Evolutionary conservation across 257 asterid genomes (phyloP).

Genomic region (Datura wrightii): DNA sequence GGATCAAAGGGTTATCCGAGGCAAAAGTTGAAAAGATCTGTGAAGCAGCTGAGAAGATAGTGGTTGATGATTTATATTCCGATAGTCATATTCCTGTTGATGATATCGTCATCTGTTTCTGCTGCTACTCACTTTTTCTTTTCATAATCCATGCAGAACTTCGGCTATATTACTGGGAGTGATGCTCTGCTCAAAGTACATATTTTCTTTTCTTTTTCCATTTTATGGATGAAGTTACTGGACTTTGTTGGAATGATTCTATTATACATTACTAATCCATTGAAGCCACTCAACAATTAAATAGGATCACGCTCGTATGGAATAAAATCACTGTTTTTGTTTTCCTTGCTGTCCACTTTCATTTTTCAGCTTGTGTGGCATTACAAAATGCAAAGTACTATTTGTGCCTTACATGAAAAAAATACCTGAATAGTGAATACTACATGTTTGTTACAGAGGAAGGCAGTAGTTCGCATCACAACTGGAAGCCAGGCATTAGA

Average conservation of each 20-base stretch:
- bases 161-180: conserved; percentile 95
- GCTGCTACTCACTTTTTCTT: conserved; percentile 25
- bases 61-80: conserved; percentile 58
- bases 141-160: conserved; percentile 58
- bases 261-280: not conserved
- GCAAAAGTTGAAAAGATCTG: conserved; percentile 98
- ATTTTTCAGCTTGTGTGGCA: conserved; percentile 18
- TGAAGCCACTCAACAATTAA: not conserved
- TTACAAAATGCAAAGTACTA: not conserved
- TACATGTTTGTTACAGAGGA: conserved; percentile 61
- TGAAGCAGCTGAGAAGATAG: conserved; percentile 98
- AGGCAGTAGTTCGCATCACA: conserved; percentile 78
- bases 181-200: conserved; percentile 92
- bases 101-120: conserved; percentile 10
- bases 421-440: not conserved
- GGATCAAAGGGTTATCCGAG: conserved; percentile 97
- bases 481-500: conserved; percentile 99
- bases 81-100: conserved; percentile 1
- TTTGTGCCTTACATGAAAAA: not conserved
- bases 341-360: not conserved
- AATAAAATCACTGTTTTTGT: not conserved
- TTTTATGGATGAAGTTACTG: conserved; percentile 11
- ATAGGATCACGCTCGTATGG: not conserved
- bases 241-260: not conserved
- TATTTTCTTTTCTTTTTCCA: conserved; percentile 28